These are phyloP conservation scores for Sabuloglossum arenarium DNA, from an alignment of 495 filamentous ascomycete genomes.

Conservation along the genomic window DNA sequence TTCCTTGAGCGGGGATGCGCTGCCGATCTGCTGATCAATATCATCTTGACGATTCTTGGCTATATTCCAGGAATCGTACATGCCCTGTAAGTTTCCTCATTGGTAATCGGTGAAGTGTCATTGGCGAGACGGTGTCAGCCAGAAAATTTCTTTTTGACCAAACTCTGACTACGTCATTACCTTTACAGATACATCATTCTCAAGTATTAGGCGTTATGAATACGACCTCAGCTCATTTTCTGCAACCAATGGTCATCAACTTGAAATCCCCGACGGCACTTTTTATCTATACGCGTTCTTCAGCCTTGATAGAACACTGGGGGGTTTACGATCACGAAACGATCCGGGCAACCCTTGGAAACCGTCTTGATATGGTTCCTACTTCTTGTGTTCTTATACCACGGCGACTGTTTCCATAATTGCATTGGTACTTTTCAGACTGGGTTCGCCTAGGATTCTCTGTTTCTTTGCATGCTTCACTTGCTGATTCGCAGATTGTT, in stretches of 20 bases:
- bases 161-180: no score
- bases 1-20: conserved; percentile 78
- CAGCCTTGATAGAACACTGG: background rate
- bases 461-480: background rate
- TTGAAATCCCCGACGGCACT: background rate
- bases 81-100: conserved; percentile 14
- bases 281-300: background rate
- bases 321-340: background rate
- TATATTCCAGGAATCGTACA: conserved; percentile 25
- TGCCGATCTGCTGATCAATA: conserved; percentile 69
- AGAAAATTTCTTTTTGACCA: background rate
- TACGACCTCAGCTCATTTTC: no score
- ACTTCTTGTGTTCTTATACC: background rate
- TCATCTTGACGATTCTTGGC: conserved; percentile 63
- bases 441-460: background rate
- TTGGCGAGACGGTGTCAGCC: background rate
- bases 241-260: background rate
- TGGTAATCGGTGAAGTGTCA: background rate
- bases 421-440: background rate
- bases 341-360: background rate
- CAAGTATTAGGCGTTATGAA: conserved; percentile 20
- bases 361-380: background rate
- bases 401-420: background rate
- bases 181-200: conserved; percentile 26
- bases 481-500: background rate